These are phyloP conservation scores for Madurella fahalii DNA, from an alignment of 2,329 filamentous ascomycete species.

Conservation along the genomic window DNA sequence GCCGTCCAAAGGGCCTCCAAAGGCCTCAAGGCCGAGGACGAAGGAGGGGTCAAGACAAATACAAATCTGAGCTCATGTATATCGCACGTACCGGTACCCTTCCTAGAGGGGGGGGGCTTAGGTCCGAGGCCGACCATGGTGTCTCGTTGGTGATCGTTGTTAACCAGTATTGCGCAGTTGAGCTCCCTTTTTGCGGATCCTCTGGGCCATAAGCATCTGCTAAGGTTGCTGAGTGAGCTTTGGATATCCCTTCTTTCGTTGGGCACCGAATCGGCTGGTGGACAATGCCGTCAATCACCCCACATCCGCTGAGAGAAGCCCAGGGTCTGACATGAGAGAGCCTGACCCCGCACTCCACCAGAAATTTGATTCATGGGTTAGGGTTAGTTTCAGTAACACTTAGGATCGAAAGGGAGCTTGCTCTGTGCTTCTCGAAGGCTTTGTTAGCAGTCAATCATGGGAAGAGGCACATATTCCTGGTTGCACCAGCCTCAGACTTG, in stretches of 20 bases:
- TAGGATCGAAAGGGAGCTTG: too few relatives aligned
- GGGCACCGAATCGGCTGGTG: not conserved
- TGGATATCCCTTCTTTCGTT: not conserved
- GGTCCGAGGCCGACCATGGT: slow-evolving; percentile 62
- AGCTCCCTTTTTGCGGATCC: not conserved
- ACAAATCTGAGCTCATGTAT: not conserved
- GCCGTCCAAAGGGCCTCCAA: not conserved
- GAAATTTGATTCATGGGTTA: not conserved
- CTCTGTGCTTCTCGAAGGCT: too few relatives aligned
- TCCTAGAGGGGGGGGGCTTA: slow-evolving; percentile 60
- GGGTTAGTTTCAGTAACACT: too few relatives aligned
- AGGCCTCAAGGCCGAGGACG: not conserved
- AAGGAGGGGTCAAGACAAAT: slow-evolving; percentile 6
- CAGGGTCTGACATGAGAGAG: too few relatives aligned
- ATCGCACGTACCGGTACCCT: slow-evolving; percentile 34
- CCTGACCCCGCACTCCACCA: not conserved
- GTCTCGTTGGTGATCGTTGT: slow-evolving; percentile 5
- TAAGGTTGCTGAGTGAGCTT: not conserved
- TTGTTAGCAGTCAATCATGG: too few relatives aligned
- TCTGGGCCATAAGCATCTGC: not conserved
- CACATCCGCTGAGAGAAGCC: not conserved
- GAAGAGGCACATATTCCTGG: too few relatives aligned
- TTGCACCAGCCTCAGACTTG: too few relatives aligned
- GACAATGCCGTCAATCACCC: not conserved
- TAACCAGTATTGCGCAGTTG: not conserved